Evolutionary conservation across 805 yeast genomes (phyloP), one percentile per base, ranked within the genome.

Genomic region (Suhomyces pyralidae): DNA sequence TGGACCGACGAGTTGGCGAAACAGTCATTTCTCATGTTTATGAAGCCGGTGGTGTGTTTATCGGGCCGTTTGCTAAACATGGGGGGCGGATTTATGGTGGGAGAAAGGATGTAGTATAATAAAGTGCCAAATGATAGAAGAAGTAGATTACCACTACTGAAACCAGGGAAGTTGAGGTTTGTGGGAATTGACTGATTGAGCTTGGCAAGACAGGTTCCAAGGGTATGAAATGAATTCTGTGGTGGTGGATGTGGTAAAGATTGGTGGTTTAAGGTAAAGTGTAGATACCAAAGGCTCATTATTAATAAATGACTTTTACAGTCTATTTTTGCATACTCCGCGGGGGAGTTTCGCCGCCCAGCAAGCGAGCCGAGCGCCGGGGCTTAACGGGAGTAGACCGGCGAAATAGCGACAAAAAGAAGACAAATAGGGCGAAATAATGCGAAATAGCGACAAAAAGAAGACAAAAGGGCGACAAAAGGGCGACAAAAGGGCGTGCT

Each of bases 1-100:
- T 93, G 99, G 17, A 94, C 63, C 0, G 92, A 84, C 7, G 96
- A 82, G 63, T 94, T 93, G 55, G 97, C 97, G 72, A 90, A 93
- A 67, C 99, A 93, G 66, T 91, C 97, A 58, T 90, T 89, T 54
- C 92, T 81, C 57, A 85, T 76, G 67, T 93, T 94, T 58, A 85
- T 78, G 45, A 93, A 73, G 2, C 97, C 97, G 0, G 94, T 90
- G 9, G 96, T 86, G 61, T 82, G 75, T 58, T 81, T 85, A 58
- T 87, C 93, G 7, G 86, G 84, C 63, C 94, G 73, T 51, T 78
- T 80, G 47, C 73, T 77, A 58, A 69, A 74, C 80, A 76, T 76
- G 30, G 47, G 22, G 7, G 17, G 12, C 6, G 54, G 45, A n/a
- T 20, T 15, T 15, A 55, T 17, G 7, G 58, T 51, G n/a, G 61